Evolutionary conservation across 73 alveolate species (phyloP).

Genomic region (Paramecium pentaurelia): DNA sequence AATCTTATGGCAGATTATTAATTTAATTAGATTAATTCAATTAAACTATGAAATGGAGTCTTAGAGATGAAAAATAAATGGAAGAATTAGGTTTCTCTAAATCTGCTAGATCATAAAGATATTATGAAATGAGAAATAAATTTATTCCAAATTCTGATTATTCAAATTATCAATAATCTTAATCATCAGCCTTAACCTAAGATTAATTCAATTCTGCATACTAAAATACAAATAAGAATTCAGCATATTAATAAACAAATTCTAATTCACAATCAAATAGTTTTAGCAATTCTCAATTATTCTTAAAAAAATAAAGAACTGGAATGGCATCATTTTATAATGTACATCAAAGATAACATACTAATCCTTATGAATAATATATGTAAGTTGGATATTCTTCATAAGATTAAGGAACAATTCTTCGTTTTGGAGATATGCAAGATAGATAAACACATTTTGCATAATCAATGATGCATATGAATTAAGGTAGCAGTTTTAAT

Average conservation of each 20-base stretch:
- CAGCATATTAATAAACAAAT: background rate
- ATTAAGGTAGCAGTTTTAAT: constrained; percentile 25
- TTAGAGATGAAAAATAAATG: constrained; percentile 61
- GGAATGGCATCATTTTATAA: background rate
- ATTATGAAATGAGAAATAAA: constrained; percentile 28
- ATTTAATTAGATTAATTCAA: constrained; percentile 56
- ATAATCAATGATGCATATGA: background rate
- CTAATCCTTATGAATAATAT: constrained; percentile 13
- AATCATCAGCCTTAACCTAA: background rate
- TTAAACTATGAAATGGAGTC: constrained; percentile 52
- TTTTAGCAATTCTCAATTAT: background rate
- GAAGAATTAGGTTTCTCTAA: constrained; percentile 58
- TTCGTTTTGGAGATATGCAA: background rate
- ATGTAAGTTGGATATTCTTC: background rate
- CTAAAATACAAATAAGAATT: background rate
- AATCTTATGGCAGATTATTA: constrained; percentile 54
- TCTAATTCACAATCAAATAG: background rate
- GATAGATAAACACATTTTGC: constrained; percentile 17
- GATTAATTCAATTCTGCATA: background rate
- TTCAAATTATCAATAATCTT: background rate
- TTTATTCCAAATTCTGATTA: background rate
- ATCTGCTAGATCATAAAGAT: constrained; percentile 47
- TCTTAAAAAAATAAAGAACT: background rate
- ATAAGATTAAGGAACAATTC: background rate
- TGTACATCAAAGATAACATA: background rate